Evolutionary conservation across 1,284 basidiomycete genomes (phyloP), one percentile per base, ranked within the genome.

Genomic region (Pascua guehoae): DNA sequence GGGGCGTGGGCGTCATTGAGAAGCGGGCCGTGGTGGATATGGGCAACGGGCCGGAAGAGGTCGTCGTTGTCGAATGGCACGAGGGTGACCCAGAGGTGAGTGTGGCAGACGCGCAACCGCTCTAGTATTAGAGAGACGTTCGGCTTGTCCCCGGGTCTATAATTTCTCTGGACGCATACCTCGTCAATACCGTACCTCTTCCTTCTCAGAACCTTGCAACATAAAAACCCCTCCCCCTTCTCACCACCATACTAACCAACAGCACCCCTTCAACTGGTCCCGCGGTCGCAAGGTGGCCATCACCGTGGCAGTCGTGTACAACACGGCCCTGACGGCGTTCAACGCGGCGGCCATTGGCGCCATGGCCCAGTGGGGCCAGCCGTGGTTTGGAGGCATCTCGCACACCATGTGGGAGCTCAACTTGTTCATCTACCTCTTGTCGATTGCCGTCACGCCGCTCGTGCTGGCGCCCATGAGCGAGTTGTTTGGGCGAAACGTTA

Each of bases 381-480:
- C 55, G 10, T 66, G 63, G 45, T 74, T 68, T 43, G 53, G 56
- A 16, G 61, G 65, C n/a, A 51, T 17, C 24, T 1, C 56, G 67
- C 18, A 62, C 66, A 18, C 37, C 54, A 2, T 73, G 64, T 47
- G 37, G 24, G 24, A 64, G 12, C 14, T 67, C 11, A 56, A 58
- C 24, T 39, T 68, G 10, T 67, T 70, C 5, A 18, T 70, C 8
- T 63, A 63, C 43, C 57, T 74, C 56, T 24, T 73, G 4, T 60
- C 64, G 0, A 65, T 73, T 14, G 61, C 68, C 17, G 61, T 72
- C 47, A 67, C 71, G 1, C 74, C 73, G 5, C 57, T 75, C 38
- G 58, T 66, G 1, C 61, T 76, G 32, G 74, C 74, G 9, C 74
- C 74, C 0, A 47, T 72, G 12, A 71, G 69, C 39, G 74, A 76